Conservation (phyloP, 257 asterid species). For the Solanum pimpinellifolium region DNA sequence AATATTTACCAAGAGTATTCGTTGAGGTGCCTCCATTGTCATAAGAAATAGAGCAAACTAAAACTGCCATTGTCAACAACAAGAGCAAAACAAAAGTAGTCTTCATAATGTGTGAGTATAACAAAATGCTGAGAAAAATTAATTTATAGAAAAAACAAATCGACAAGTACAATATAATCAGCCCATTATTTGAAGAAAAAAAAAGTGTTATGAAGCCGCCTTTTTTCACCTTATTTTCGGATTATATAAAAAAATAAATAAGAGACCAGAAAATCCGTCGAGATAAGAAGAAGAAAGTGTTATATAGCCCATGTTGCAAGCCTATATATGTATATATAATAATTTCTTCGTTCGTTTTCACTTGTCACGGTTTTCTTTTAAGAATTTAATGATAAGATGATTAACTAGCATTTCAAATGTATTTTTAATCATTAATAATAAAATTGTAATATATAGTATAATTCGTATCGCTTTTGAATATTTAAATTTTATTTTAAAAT, state of each 20-base stretch:
- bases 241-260: not conserved
- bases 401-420: too few species aligned
- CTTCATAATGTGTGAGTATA: slow-evolving; percentile 17
- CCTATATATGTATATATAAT: not conserved
- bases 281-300: slow-evolving; percentile 14
- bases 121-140: not conserved
- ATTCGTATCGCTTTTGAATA: not conserved
- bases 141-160: not conserved
- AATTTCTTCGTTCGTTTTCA: too few species aligned
- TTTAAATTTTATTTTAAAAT: too few species aligned
- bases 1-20: slow-evolving; percentile 12
- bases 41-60: slow-evolving; percentile 16
- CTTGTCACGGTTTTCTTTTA: too few species aligned
- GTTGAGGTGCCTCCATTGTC: slow-evolving; percentile 16
- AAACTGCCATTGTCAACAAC: slow-evolving; percentile 14
- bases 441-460: too few species aligned
- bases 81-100: slow-evolving; percentile 29
- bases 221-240: slow-evolving; percentile 2
- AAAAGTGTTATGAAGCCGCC: not conserved
- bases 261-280: slow-evolving; percentile 25
- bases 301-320: slow-evolving; percentile 19
- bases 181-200: slow-evolving; percentile 8
- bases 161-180: not conserved
- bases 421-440: too few species aligned
- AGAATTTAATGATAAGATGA: too few species aligned